Percentiles rank a stretch among this genome's conserved stretches.
These are phyloP conservation scores for Eucalyptus decipiens DNA, from an alignment of 345 rosid species.

Conservation along the genomic window DNA sequence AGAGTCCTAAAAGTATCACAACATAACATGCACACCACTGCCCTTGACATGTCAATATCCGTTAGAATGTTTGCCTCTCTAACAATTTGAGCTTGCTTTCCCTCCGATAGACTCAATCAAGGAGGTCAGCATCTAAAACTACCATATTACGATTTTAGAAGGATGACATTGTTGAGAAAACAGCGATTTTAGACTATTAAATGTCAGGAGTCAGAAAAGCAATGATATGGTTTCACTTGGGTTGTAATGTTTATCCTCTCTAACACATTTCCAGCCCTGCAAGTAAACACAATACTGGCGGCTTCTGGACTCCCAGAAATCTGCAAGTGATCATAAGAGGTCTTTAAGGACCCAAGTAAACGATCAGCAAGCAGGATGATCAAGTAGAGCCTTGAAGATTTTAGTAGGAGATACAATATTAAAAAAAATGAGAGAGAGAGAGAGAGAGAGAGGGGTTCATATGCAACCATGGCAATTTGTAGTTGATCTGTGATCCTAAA, in stretches of 20 bases:
- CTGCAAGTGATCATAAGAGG: conserved; percentile 10
- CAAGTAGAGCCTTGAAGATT: not conserved
- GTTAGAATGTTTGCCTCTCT: conserved; percentile 73
- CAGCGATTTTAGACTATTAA: not conserved
- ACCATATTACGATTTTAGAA: not conserved
- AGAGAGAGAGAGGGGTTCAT: not conserved
- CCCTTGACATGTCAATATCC: conserved; percentile 82
- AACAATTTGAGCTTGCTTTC: conserved; percentile 43
- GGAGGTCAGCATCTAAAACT: conserved; percentile 52
- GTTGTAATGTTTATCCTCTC: conserved; percentile 90
- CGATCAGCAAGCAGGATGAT: not conserved
- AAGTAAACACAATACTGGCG: conserved; percentile 82
- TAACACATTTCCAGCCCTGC: conserved; percentile 63
- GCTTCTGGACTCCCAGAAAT: conserved; percentile 93
- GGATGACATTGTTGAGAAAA: not conserved
- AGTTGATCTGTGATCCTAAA: not conserved
- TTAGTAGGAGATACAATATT: not conserved
- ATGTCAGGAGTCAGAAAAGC: not conserved
- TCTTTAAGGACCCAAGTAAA: not conserved
- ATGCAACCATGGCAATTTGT: not conserved
- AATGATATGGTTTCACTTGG: conserved; percentile 35
- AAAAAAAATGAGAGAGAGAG: not conserved
- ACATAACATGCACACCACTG: conserved; percentile 71
- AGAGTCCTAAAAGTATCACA: not conserved
- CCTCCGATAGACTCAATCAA: conserved; percentile 40